Conservation (phyloP, 768 basidiomycete genomes). For the Serendipita indica region DNA sequence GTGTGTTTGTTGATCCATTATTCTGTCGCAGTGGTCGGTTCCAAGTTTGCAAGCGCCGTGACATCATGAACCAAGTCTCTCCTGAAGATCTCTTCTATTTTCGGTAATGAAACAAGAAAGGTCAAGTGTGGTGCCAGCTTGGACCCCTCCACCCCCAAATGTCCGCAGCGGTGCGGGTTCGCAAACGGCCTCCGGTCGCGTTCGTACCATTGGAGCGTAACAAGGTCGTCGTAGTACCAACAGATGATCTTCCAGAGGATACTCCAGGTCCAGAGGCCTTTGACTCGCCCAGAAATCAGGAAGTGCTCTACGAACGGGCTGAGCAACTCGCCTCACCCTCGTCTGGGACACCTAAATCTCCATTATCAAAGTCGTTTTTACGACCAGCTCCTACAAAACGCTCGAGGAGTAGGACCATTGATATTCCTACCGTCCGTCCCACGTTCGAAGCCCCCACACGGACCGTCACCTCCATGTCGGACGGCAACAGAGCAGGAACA, state of each 20-base stretch:
- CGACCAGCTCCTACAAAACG: neutral
- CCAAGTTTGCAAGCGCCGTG: too few species aligned
- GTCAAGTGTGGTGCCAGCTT: neutral
- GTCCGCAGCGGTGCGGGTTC: neutral
- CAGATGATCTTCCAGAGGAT: neutral
- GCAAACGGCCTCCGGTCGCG: neutral
- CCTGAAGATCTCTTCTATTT: too few species aligned
- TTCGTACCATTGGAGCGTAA: conserved; percentile 1
- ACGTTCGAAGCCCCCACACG: too few species aligned
- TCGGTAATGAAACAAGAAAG: too few species aligned
- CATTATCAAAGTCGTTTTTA: neutral
- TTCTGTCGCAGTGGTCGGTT: too few species aligned
- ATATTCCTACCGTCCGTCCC: neutral
- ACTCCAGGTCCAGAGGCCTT: neutral
- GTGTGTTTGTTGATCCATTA: too few species aligned
- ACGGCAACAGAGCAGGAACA: too few species aligned
- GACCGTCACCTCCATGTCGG: too few species aligned
- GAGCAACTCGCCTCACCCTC: neutral
- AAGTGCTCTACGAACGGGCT: neutral
- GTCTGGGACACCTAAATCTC: neutral
- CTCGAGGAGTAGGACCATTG: neutral
- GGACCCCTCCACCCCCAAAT: neutral
- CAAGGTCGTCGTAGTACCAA: conserved; percentile 8
- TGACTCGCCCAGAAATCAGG: neutral
- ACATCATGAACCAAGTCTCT: too few species aligned